Conservation (phyloP, 169 alveolate species). For the Plasmodium adleri region DNA sequence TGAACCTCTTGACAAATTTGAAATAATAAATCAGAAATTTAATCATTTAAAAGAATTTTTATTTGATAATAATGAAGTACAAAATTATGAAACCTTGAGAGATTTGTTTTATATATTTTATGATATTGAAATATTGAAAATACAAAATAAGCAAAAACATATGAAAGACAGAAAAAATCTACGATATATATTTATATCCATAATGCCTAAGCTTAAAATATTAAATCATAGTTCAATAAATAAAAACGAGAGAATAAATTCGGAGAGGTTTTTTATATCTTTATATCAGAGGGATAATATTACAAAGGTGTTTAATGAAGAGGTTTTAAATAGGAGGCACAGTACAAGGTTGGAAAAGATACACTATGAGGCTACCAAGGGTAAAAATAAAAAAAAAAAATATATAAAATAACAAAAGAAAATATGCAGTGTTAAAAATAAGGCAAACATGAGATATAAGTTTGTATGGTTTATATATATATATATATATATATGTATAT, state of each 20-base stretch:
- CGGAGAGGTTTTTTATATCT: conserved; percentile 71
- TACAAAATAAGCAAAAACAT: conserved; percentile 33
- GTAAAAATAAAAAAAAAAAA: conserved; percentile 1
- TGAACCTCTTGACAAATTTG: conserved; percentile 7
- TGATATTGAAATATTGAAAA: conserved; percentile 56
- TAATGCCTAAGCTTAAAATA: conserved; percentile 46
- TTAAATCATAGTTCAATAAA: conserved; percentile 49
- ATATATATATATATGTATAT: background rate
- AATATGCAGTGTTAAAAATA: too few relatives aligned
- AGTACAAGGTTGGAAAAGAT: conserved; percentile 41
- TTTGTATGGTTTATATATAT: background rate
- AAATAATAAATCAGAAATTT: conserved; percentile 41
- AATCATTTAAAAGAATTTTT: conserved; percentile 61
- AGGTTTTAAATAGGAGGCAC: conserved; percentile 37
- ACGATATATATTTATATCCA: conserved; percentile 58
- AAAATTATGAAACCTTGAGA: conserved; percentile 60
- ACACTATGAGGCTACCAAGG: conserved; percentile 53
- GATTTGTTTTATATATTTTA: conserved; percentile 65
- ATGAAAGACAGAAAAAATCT: conserved; percentile 27
- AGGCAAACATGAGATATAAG: too few relatives aligned
- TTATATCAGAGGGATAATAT: conserved; percentile 40
- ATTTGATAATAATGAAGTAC: conserved; percentile 47
- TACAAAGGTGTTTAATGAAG: conserved; percentile 44
- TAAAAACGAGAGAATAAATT: conserved; percentile 60
- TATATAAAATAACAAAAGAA: too few relatives aligned